Evolutionary conservation across 1,139 yeast species (phyloP), one percentile per base, ranked within the genome.

Genomic region (Suhomyces anneliseae): DNA sequence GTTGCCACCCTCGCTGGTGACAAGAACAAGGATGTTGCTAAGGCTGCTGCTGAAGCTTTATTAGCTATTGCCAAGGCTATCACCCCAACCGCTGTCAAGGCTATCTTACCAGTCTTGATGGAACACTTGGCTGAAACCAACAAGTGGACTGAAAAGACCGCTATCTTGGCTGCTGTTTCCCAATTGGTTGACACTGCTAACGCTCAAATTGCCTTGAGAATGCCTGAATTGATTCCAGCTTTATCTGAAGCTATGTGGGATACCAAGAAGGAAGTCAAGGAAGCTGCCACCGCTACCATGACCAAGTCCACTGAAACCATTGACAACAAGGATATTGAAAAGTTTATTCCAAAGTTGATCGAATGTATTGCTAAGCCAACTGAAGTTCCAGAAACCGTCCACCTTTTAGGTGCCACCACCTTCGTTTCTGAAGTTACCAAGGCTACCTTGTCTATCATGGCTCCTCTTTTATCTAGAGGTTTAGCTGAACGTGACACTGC

Each of bases 161-260:
- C 96, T 60, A 79, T 93, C 64, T 81, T 93, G 72, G 83, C 82
- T 66, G 86, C 96, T 61, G 76, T 93, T 65, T 76, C 96, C 59
- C 83, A 84, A 63, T 82, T 93, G 67, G 99, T 93, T 66, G 96
- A 90, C 72, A 82, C 90, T 62, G 97, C 99, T 63, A 93, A 92
- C 76, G 90, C 78, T 64, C 99, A 92, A 82, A 80, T 93, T 65
- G 97, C 99, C 63, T 83, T 93, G 69, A 90, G 98, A 83, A 92
- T 93, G 98, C 97, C 98, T 67, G 98, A 93, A 81, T 85, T 93
- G 75, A 92, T 93, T 67, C 99, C 99, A 74, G 95, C 87, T 59
- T 81, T 93, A 68, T 93, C 99, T 61, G 99, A 93, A 81, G 89
- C 97, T 65, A 93, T 93, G 98, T 93, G 99, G 99, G 99, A 93